Evolutionary conservation across 1,284 basidiomycete species (phyloP), one percentile per base, ranked within the genome.

Genomic region (Puccinia hordei): DNA sequence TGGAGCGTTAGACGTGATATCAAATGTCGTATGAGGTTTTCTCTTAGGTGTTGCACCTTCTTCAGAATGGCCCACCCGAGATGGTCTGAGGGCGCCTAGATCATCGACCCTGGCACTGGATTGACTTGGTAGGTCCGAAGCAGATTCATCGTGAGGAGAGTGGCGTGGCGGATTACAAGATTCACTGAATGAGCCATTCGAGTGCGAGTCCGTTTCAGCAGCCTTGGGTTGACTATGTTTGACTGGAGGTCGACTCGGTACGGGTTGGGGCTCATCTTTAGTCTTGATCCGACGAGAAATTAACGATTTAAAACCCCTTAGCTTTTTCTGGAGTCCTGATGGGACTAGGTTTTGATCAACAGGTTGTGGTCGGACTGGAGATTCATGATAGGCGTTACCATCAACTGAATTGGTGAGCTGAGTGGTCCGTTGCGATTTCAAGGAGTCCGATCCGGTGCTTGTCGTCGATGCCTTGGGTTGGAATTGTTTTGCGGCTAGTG

Each of bases 311-410:
- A 69, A 49, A 3, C 66, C 66, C 30, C 66, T 69, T 12, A 69
- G 17, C 66, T 33, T 69, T 22, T 51, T 69, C 66, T 69, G 66
- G 13, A 69, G 66, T 8, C 44, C 66, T 10, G 66, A 69, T 4
- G 66, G 10, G 63, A 27, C 22, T 41, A 9, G 63, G 35, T 3
- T 41, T 19, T 51, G 41, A n/a, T 69, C 66, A 38, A 44, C 41
- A 69, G 46, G 44, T 69, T 63, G 61, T 69, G 66, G 44, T 66
- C 65, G 65, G 38, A n/a, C 38, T 15, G 38, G 61, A 10, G 27
- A 33, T 15, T 24, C 9, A 15, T 27, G n/a, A 15, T 8, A 17
- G n/a, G 33, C 33, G 27, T 6, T 35, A 22, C 59, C 30, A 17
- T 35, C 59, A 35, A 30, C 33, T 15, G 59, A 61, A 27, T 9